Evolutionary conservation across 2,329 filamentous ascomycete species (phyloP).

Genomic region (Penicillium sp.): DNA sequence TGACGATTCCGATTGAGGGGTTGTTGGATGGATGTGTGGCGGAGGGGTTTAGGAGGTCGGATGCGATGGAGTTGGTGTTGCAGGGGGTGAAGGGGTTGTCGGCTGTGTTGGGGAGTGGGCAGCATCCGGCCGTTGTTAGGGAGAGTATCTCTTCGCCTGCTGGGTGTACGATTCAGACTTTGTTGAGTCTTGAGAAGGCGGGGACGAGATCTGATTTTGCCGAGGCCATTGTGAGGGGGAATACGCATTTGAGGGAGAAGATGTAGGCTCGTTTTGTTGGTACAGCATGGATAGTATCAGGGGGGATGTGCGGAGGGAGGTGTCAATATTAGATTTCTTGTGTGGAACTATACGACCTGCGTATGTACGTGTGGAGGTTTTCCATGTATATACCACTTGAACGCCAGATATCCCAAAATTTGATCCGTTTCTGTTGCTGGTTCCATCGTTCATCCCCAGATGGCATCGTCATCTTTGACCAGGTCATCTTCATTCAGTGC

Average conservation of each 20-base stretch:
- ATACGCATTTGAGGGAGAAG: conserved; percentile 26
- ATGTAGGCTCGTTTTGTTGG: conserved; percentile 1
- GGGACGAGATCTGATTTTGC: conserved; percentile 54
- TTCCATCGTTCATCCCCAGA: conserved; percentile 39
- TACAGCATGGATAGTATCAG: background rate
- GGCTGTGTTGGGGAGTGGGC: conserved; percentile 54
- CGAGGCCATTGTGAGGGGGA: conserved; percentile 46
- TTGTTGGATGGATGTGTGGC: conserved; percentile 60
- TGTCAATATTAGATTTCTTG: background rate
- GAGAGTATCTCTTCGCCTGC: conserved; percentile 61
- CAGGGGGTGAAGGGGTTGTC: conserved; percentile 58
- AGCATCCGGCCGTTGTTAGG: conserved; percentile 58
- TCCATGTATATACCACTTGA: conserved; percentile 29
- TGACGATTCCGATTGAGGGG: conserved; percentile 58
- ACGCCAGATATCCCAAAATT: conserved; percentile 26
- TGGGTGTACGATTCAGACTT: conserved; percentile 60
- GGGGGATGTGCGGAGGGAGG: background rate
- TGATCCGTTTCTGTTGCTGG: background rate
- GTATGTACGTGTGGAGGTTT: conserved; percentile 34
- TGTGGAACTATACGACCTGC: conserved; percentile 44
- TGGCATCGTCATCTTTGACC: conserved; percentile 45
- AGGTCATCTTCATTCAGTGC: conserved; percentile 48
- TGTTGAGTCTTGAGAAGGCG: conserved; percentile 58
- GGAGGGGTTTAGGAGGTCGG: conserved; percentile 58
- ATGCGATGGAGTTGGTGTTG: conserved; percentile 60